A percentile compares a stretch with the other conserved stretches of the same genome.
Conservation (phyloP, 768 basidiomycete genomes). For the Boletus insuetus region DNA sequence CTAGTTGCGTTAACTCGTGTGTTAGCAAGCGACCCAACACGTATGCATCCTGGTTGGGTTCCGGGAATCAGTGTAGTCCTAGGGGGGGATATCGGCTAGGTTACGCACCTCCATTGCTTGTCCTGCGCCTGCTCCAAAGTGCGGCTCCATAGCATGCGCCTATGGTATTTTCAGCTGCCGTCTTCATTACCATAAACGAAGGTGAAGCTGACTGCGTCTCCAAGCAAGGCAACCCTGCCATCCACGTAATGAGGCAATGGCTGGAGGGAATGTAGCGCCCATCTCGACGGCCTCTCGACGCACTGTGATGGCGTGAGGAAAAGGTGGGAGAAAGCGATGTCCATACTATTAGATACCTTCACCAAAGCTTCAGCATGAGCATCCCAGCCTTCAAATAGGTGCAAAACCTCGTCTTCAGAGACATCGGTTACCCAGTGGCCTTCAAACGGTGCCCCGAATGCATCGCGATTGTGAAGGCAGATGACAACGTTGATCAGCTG, state of each 20-base stretch:
- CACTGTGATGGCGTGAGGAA: constrained; percentile 25
- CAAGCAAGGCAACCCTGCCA: constrained; percentile 39
- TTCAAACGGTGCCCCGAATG: constrained; percentile 32
- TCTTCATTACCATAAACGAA: no score
- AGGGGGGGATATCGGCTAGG: neutral
- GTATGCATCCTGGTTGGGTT: constrained; percentile 27
- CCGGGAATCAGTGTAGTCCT: neutral
- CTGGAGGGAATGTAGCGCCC: constrained; percentile 43
- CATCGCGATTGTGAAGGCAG: constrained; percentile 24
- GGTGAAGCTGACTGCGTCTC: constrained; percentile 42
- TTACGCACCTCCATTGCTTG: constrained; percentile 47
- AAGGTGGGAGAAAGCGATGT: neutral
- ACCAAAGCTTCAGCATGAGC: constrained; percentile 6
- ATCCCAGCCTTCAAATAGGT: constrained; percentile 30
- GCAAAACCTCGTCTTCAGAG: constrained; percentile 31
- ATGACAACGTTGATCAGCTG: constrained; percentile 36
- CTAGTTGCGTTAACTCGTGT: constrained; percentile 18
- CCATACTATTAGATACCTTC: constrained; percentile 2
- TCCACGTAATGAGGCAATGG: constrained; percentile 5
- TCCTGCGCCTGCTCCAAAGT: constrained; percentile 48
- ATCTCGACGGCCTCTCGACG: constrained; percentile 37
- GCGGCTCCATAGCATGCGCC: constrained; percentile 49
- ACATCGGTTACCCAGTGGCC: constrained; percentile 30
- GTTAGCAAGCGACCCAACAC: constrained; percentile 30
- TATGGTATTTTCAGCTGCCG: constrained; percentile 1